Percentiles rank a stretch among this genome's conserved stretches.
Evolutionary conservation across 1,284 basidiomycete species (phyloP).

Genomic region (Spongispora temasekensis): DNA sequence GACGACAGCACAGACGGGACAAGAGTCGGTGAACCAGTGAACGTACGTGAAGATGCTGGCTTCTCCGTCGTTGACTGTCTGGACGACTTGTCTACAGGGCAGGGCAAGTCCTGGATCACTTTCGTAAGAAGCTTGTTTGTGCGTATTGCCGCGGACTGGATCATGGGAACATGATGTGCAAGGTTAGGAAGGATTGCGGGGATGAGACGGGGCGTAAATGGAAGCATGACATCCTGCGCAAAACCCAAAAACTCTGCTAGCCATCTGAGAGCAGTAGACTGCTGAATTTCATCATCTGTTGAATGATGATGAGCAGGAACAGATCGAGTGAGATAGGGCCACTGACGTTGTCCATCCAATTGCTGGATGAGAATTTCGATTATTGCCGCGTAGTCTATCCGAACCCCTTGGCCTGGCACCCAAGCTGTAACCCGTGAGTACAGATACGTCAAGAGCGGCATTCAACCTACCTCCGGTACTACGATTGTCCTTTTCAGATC

Average conservation of each 20-base stretch:
- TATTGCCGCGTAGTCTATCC: conserved; percentile 89
- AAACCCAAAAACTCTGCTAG: conserved; percentile 90
- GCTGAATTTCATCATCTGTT: conserved; percentile 86
- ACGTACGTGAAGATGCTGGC: conserved; percentile 32
- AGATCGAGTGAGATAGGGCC: neutral
- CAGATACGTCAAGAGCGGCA: conserved; percentile 18
- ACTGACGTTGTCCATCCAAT: conserved; percentile 81
- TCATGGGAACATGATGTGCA: conserved; percentile 88
- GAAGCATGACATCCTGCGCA: conserved; percentile 89
- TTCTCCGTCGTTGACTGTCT: conserved; percentile 41
- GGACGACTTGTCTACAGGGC: conserved; percentile 55
- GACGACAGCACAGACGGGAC: conserved; percentile 42
- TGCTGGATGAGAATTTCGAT: conserved; percentile 95
- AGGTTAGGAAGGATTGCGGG: conserved; percentile 93
- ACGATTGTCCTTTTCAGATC: conserved; percentile 52
- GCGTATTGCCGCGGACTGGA: conserved; percentile 83
- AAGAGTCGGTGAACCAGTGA: conserved; percentile 54
- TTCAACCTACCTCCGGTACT: conserved; percentile 60
- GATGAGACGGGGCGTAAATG: conserved; percentile 92
- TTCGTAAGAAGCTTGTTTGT: conserved; percentile 86
- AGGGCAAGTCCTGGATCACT: conserved; percentile 85
- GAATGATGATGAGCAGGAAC: conserved; percentile 9
- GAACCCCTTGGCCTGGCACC: conserved; percentile 92
- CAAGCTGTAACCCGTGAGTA: conserved; percentile 54
- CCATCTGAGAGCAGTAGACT: conserved; percentile 89